phyloP scores from a whole-genome alignment of 768 basidiomycete genomes.

The Baorangia bicolor region DNA sequence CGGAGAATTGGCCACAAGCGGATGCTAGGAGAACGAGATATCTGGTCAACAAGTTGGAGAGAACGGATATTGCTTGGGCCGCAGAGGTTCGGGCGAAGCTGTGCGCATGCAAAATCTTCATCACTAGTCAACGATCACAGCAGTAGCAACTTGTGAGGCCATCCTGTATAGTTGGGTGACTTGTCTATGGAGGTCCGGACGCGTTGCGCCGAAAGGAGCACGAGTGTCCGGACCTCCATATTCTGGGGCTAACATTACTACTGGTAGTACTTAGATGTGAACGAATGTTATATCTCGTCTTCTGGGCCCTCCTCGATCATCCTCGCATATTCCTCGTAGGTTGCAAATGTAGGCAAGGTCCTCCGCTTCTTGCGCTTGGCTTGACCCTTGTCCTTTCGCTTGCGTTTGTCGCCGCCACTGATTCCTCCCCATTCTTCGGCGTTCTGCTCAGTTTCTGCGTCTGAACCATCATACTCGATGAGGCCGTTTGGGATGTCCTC shows the following conservation, averaged over 20 bases:
- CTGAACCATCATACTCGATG: conserved; percentile 59
- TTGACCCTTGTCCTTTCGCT: conserved; percentile 39
- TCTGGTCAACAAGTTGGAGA: conserved; percentile 74
- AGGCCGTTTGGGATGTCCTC: conserved; percentile 56
- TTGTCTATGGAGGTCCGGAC: no score
- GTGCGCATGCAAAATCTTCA: conserved; percentile 74
- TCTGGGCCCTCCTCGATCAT: conserved; percentile 68
- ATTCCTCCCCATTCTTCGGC: conserved; percentile 37
- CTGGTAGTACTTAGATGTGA: neutral
- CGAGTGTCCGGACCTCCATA: no score
- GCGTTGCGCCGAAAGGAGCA: no score
- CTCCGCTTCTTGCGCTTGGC: conserved; percentile 64
- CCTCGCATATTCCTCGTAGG: conserved; percentile 82
- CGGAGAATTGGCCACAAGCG: conserved; percentile 70
- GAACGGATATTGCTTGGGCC: conserved; percentile 65
- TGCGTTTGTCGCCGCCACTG: conserved; percentile 54
- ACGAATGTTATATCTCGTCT: conserved; percentile 21
- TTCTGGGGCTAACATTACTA: neutral
- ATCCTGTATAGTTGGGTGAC: conserved; percentile 6
- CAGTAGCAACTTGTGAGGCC: conserved; percentile 43
- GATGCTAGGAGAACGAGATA: conserved; percentile 66
- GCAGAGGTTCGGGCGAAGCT: conserved; percentile 74
- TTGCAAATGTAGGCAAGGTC: conserved; percentile 77
- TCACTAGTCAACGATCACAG: conserved; percentile 64
- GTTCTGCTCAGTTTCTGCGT: conserved; percentile 28